These are phyloP conservation scores for Leccinum boreale DNA, from an alignment of 768 basidiomycete genomes.

Conservation along the genomic window DNA sequence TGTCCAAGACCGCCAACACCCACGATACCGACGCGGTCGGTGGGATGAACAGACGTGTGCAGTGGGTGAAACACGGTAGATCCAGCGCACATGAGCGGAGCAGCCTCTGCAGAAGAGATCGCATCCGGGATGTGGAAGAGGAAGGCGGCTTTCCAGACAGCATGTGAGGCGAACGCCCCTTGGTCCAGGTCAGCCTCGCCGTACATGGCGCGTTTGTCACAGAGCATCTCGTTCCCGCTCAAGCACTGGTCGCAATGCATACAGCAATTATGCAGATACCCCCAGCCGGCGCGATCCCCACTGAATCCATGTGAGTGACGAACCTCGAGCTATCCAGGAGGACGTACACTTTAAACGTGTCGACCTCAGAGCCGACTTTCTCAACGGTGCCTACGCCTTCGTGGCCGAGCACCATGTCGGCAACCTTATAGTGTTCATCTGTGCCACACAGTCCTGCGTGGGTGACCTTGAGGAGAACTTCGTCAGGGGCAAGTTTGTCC, in stretches of 20 bases:
- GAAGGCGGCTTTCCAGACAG: conserved; percentile 33
- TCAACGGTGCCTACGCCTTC: conserved; percentile 38
- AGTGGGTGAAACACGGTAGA: conserved; percentile 32
- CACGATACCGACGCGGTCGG: conserved; percentile 34
- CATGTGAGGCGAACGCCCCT: conserved; percentile 35
- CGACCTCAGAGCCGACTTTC: conserved; percentile 29
- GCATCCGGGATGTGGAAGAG: conserved; percentile 34
- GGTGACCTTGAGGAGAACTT: conserved; percentile 32
- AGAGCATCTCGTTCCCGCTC: conserved; percentile 31
- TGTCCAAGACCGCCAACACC: conserved; percentile 39
- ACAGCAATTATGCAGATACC: conserved; percentile 33
- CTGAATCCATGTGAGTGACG: conserved; percentile 9
- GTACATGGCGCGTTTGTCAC: conserved; percentile 24
- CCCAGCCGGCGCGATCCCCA: conserved; percentile 38
- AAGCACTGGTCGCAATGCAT: conserved; percentile 33
- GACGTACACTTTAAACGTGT: conserved; percentile 33
- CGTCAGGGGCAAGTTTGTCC: conserved; percentile 20
- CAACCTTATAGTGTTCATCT: conserved; percentile 32
- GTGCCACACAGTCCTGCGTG: conserved; percentile 39
- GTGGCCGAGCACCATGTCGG: conserved; percentile 38
- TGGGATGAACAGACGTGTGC: conserved; percentile 23
- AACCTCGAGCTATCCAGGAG: neutral
- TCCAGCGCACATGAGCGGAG: conserved; percentile 38
- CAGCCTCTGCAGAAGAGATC: conserved; percentile 29
- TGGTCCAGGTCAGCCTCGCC: conserved; percentile 27